phyloP scores from a whole-genome alignment of 2,329 filamentous ascomycete species.

The Fusarium aywerte region DNA sequence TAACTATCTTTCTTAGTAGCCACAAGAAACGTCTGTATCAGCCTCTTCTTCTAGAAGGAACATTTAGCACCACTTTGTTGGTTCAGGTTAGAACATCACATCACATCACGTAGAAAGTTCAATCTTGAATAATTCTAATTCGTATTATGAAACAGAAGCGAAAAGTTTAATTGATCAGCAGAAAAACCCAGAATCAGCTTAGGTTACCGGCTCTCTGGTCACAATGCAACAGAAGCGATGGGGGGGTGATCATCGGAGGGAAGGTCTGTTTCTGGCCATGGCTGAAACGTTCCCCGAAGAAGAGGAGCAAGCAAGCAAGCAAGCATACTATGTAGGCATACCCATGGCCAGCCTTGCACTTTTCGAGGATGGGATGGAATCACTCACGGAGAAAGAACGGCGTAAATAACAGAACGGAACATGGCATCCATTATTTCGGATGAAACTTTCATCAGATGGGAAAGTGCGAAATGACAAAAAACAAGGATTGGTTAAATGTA shows the following conservation, averaged over 20 bases:
- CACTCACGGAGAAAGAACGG: background rate
- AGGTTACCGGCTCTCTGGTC: constrained; percentile 41
- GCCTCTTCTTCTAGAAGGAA: constrained; percentile 9
- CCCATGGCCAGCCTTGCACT: background rate
- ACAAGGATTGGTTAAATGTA: constrained; percentile 19
- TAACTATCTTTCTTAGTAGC: background rate
- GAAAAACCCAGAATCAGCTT: constrained; percentile 27
- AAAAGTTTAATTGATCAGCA: constrained; percentile 28
- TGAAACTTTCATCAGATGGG: constrained; percentile 2
- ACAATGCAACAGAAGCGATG: constrained; percentile 33
- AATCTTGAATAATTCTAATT: constrained; percentile 13
- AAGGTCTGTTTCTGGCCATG: constrained; percentile 38
- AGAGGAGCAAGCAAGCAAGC: background rate
- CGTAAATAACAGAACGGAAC: constrained; percentile 6
- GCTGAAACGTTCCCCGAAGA: constrained; percentile 33
- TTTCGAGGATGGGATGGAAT: background rate
- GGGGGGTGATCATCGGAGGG: constrained; percentile 28
- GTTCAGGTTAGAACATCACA: background rate
- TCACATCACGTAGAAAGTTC: too few relatives aligned
- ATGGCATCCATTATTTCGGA: constrained; percentile 16
- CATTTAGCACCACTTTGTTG: background rate
- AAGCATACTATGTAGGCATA: too few relatives aligned
- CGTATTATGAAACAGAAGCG: constrained; percentile 37
- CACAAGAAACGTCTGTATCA: constrained; percentile 17
- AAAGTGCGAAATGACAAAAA: constrained; percentile 7